These are phyloP conservation scores for Pichia ethanolica DNA, from an alignment of 805 yeast species.

Conservation along the genomic window DNA sequence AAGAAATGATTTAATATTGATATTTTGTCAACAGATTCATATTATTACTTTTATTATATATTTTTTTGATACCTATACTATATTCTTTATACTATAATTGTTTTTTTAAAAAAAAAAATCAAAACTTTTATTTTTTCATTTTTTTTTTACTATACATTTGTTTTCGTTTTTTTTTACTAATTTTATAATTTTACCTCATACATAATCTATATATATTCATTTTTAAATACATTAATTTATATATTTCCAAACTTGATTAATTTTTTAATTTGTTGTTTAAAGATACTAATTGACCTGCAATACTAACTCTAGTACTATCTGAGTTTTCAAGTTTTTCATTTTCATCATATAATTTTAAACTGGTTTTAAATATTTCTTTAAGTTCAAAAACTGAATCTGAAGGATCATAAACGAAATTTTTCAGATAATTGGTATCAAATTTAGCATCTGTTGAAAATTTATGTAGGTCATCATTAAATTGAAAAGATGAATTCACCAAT, in stretches of 20 bases:
- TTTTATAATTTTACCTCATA: neutral
- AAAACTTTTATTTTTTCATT: too few species aligned
- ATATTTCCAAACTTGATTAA: too few species aligned
- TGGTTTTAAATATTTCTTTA: constrained; percentile 4
- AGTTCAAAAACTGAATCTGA: neutral
- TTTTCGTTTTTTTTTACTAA: too few species aligned
- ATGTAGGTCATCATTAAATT: constrained; percentile 9
- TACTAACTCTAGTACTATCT: neutral
- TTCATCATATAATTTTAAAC: constrained; percentile 3
- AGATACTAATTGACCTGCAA: constrained; percentile 3
- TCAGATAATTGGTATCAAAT: constrained; percentile 7
- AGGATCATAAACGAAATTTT: constrained; percentile 1
- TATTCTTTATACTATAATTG: too few species aligned
- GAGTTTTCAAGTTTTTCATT: neutral
- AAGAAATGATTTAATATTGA: neutral
- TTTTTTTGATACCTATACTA: too few species aligned
- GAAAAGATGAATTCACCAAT: constrained; percentile 1
- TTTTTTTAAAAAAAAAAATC: too few species aligned
- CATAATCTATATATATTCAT: neutral
- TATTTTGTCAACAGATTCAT: too few species aligned
- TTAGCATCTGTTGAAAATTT: constrained; percentile 2
- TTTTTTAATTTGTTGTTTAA: constrained; percentile 4
- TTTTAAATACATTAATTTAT: too few species aligned
- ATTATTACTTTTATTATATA: too few species aligned
- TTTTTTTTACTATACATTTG: too few species aligned